Conservation (phyloP, 2,329 filamentous ascomycete species). For the Neofusicoccum cordaticola region DNA sequence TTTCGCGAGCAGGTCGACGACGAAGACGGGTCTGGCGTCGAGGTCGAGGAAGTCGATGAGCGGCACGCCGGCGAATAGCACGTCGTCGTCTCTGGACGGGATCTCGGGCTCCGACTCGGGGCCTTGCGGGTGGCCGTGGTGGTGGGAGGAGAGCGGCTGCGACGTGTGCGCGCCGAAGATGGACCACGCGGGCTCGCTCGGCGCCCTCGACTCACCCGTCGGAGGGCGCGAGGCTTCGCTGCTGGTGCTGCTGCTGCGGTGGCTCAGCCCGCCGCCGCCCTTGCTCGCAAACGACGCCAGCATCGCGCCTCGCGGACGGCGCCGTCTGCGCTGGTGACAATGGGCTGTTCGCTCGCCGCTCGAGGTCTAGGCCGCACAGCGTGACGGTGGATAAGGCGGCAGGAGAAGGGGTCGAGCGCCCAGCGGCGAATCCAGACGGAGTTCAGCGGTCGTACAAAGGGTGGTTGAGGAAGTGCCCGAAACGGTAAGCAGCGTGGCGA, state of each 20-base stretch:
- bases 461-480: background rate
- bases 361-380: background rate
- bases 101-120: slow-evolving; percentile 15
- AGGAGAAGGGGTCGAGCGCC: background rate
- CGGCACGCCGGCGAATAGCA: background rate
- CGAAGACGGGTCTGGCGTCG: slow-evolving; percentile 7
- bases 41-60: slow-evolving; percentile 14
- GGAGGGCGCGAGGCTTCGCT: background rate
- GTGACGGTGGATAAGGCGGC: background rate
- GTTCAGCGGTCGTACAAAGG: background rate
- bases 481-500: background rate
- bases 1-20: slow-evolving; percentile 5
- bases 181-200: slow-evolving; percentile 8
- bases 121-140: background rate
- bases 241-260: background rate
- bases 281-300: background rate
- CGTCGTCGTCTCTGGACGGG: background rate
- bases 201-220: background rate
- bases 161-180: slow-evolving; percentile 1
- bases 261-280: background rate
- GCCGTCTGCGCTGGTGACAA: background rate
- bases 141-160: background rate
- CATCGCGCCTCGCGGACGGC: background rate
- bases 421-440: background rate
- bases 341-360: background rate